Evolutionary conservation across 805 yeast species (phyloP).

Genomic region (Spathaspora hagerdaliae): DNA sequence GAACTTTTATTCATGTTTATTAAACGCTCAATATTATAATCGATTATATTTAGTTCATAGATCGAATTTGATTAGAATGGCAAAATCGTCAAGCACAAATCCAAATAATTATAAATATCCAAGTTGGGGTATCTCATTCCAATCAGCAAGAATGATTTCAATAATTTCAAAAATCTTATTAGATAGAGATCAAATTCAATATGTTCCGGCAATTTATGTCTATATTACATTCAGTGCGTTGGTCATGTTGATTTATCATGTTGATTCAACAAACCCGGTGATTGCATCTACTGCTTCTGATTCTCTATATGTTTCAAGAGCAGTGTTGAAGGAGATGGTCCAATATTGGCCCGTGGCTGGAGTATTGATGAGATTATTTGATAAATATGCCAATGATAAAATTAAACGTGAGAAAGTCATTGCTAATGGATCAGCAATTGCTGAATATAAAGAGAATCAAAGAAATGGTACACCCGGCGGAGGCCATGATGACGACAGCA

Average conservation of each 20-base stretch:
- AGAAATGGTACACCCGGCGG: not conserved
- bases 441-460: constrained; percentile 34
- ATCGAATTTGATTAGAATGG: constrained; percentile 56
- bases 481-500: not conserved
- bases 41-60: constrained; percentile 69
- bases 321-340: constrained; percentile 34
- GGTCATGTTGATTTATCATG: constrained; percentile 69
- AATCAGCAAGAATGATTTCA: constrained; percentile 74
- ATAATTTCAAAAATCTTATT: constrained; percentile 55
- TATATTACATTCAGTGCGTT: constrained; percentile 61
- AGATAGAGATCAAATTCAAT: constrained; percentile 45
- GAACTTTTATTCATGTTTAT: constrained; percentile 51
- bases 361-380: constrained; percentile 33
- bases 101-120: constrained; percentile 52
- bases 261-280: constrained; percentile 39
- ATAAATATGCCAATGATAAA: constrained; percentile 40
- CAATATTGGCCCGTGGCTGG: constrained; percentile 38
- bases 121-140: constrained; percentile 79
- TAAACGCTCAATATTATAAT: constrained; percentile 69
- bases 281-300: constrained; percentile 42
- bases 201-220: constrained; percentile 56
- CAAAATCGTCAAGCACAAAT: constrained; percentile 34
- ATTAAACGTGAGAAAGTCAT: constrained; percentile 38
- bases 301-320: constrained; percentile 33
- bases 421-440: constrained; percentile 34